A percentile compares a stretch with the other conserved stretches of the same genome.
Evolutionary conservation across 306 rosid genomes (phyloP).

Genomic region (Luffa acutangula): DNA sequence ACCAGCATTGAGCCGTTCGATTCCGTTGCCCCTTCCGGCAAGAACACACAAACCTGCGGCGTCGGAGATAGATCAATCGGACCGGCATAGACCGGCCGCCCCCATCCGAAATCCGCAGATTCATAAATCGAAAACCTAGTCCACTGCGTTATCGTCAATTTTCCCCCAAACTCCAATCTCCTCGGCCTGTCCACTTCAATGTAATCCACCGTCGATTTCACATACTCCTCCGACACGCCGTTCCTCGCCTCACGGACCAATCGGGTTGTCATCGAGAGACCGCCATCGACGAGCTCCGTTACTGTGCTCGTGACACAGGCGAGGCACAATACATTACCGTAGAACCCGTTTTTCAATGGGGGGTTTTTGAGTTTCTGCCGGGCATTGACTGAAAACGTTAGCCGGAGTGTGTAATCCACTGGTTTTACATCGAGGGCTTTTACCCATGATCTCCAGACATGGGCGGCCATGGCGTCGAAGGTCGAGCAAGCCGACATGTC

Average conservation of each 20-base stretch:
- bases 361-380: constrained; percentile 47
- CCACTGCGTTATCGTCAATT: constrained; percentile 85
- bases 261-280: constrained; percentile 32
- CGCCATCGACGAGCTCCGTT: constrained; percentile 37
- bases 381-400: constrained; percentile 71
- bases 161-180: constrained; percentile 79
- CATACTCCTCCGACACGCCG: constrained; percentile 56
- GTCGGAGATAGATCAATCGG: constrained; percentile 86
- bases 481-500: constrained; percentile 40
- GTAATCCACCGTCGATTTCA: constrained; percentile 72
- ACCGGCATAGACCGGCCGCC: constrained; percentile 73
- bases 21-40: constrained; percentile 56
- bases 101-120: constrained; percentile 87
- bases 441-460: constrained; percentile 89
- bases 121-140: constrained; percentile 73
- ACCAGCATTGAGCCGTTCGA: constrained; percentile 46
- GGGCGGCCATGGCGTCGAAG: constrained; percentile 85
- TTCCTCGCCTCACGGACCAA: constrained; percentile 54
- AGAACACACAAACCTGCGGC: constrained; percentile 81
- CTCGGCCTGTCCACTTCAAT: constrained; percentile 54
- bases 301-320: constrained; percentile 55
- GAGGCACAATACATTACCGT: constrained; percentile 73
- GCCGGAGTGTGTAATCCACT: constrained; percentile 45
- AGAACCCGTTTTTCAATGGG: constrained; percentile 59
- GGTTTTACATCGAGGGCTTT: constrained; percentile 77